A percentile compares a stretch with the other conserved stretches of the same genome.
These are phyloP conservation scores for Laetiporus sulphureus DNA, from an alignment of 1,284 basidiomycete species.

Conservation along the genomic window DNA sequence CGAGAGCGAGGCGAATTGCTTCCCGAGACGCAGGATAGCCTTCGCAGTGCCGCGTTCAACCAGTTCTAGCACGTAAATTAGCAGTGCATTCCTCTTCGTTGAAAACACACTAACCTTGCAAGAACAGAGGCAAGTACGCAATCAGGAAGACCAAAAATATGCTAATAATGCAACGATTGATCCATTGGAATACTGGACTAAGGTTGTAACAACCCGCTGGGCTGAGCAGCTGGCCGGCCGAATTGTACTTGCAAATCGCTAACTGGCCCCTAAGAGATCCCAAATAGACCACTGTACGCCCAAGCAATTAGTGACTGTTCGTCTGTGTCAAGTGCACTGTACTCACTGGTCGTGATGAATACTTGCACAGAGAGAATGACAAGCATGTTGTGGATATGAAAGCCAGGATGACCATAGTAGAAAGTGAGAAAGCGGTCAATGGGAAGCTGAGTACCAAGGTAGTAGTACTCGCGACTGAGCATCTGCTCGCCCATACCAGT, in stretches of 20 bases:
- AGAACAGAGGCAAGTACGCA: slow-evolving; percentile 86
- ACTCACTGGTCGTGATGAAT: slow-evolving; percentile 81
- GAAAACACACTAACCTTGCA: slow-evolving; percentile 64
- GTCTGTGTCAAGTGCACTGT: too few relatives aligned
- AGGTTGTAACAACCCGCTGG: slow-evolving; percentile 91
- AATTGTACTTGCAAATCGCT: slow-evolving; percentile 71
- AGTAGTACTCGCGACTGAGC: slow-evolving; percentile 99
- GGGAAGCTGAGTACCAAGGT: slow-evolving; percentile 96
- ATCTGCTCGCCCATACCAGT: slow-evolving; percentile 99
- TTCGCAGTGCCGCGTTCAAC: slow-evolving; percentile 89
- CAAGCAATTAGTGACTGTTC: too few relatives aligned
- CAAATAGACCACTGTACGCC: slow-evolving; percentile 73
- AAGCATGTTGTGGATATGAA: slow-evolving; percentile 99
- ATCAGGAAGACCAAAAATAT: slow-evolving; percentile 98
- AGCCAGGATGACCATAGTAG: slow-evolving; percentile 99
- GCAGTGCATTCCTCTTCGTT: not conserved
- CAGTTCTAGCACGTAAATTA: slow-evolving; percentile 52
- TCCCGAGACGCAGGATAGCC: slow-evolving; percentile 82
- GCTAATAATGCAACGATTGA: slow-evolving; percentile 89
- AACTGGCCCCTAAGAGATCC: slow-evolving; percentile 84
- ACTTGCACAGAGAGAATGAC: slow-evolving; percentile 93
- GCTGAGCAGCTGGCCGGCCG: slow-evolving; percentile 63
- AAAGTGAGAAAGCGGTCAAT: slow-evolving; percentile 98
- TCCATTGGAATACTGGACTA: slow-evolving; percentile 86
- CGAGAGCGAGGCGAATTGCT: slow-evolving; percentile 91